Conservation (phyloP, 1,139 yeast genomes). For the Spathaspora sp. region DNA sequence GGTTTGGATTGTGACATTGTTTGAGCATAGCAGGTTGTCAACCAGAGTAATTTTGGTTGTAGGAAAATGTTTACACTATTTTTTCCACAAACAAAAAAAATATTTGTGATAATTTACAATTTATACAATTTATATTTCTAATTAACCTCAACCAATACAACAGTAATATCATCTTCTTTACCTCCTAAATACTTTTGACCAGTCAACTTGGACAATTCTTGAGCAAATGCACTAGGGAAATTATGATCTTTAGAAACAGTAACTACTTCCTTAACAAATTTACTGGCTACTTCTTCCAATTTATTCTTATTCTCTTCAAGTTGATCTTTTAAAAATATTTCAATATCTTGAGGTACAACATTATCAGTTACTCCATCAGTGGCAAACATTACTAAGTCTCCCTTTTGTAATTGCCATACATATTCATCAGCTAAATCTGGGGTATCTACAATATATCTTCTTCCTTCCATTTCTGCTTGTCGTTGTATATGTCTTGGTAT, state of each 20-base stretch:
- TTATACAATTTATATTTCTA: conserved; percentile 9
- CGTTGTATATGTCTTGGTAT: conserved; percentile 64
- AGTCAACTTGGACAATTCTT: conserved; percentile 67
- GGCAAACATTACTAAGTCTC: conserved; percentile 80
- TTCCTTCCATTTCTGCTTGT: conserved; percentile 56
- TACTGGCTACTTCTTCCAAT: conserved; percentile 45
- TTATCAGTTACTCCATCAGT: conserved; percentile 96
- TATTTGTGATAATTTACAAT: neutral
- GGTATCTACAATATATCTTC: conserved; percentile 58
- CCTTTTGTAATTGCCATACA: conserved; percentile 52
- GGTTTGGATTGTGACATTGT: conserved; percentile 12
- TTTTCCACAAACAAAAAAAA: neutral
- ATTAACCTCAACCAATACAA: conserved; percentile 64
- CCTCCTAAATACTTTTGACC: conserved; percentile 83
- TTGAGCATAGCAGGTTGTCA: neutral
- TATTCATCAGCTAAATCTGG: conserved; percentile 55
- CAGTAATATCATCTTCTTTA: conserved; percentile 91
- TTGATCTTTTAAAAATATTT: conserved; percentile 53
- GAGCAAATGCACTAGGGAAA: conserved; percentile 85
- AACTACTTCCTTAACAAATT: conserved; percentile 67
- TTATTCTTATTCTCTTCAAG: conserved; percentile 20
- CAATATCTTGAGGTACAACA: conserved; percentile 72
- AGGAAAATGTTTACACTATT: too few relatives aligned
- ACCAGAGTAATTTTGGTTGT: neutral
- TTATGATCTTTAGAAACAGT: conserved; percentile 68